Conservation (phyloP, 176 grass and related monocot species). For the Cocos nucifera region DNA sequence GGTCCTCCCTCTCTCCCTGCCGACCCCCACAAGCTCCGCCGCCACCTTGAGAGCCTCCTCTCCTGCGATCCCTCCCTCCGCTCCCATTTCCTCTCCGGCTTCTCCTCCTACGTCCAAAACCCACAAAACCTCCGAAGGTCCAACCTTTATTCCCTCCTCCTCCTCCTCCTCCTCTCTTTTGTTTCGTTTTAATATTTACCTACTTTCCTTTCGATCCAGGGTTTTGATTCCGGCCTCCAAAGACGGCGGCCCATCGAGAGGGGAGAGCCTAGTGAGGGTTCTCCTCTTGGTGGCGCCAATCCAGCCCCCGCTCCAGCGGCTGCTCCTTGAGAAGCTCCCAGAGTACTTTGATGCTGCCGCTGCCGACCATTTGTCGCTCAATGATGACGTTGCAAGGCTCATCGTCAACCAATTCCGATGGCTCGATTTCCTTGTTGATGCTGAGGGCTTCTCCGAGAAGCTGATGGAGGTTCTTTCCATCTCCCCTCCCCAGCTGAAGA, state of each 20-base stretch:
- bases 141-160: neutral
- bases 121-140: constrained; percentile 38
- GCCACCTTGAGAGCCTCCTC: constrained; percentile 42
- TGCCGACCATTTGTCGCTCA: constrained; percentile 42
- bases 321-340: constrained; percentile 87
- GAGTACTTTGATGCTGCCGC: constrained; percentile 55
- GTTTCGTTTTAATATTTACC: neutral
- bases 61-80: constrained; percentile 19
- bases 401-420: constrained; percentile 66
- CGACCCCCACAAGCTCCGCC: constrained; percentile 27
- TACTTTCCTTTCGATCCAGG: constrained; percentile 7
- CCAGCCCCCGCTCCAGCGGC: constrained; percentile 50
- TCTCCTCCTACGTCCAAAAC: constrained; percentile 38
- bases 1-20: constrained; percentile 31
- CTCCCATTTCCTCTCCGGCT: constrained; percentile 37
- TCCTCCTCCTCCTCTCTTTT: neutral
- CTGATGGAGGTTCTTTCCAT: constrained; percentile 89
- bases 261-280: constrained; percentile 39
- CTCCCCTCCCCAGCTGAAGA: constrained; percentile 61
- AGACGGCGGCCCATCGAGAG: constrained; percentile 3
- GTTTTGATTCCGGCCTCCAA: constrained; percentile 31
- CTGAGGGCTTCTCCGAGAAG: constrained; percentile 43
- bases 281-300: constrained; percentile 64
- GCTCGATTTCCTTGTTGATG: constrained; percentile 71
- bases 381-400: constrained; percentile 54